Base-by-base conservation (phyloP, 1,284 basidiomycete species). In the Cronartium quercuum region DNA sequence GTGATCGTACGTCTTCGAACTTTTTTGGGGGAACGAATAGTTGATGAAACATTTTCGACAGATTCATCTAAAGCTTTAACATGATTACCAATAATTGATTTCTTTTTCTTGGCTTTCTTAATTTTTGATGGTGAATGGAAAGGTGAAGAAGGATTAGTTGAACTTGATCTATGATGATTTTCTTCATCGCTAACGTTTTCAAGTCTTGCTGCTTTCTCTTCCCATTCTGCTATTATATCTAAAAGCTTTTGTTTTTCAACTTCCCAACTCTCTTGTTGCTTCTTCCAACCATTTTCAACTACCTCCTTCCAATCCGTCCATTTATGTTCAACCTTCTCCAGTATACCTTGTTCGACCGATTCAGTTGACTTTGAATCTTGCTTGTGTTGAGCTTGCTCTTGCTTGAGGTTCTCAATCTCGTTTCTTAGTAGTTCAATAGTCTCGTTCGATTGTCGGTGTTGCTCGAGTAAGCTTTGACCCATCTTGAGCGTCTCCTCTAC, bases 181-280 rank as follows among this genome's bases (percentile, higher is more conserved):
- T 47, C 13, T 5, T 66, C 44, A 34, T 34, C 29, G n/a, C 34
- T 10, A 24, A 34, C 24, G 47, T 51, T 21, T 34, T 55, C 41
- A 29, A 13, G 44, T 42, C 7, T 47, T 29, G 29, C 29, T 15
- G 63, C 13, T 41, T 42, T 66, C 18, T 84, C 85, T 78, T 96
- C 94, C 90, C 91, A 94, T 77, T 94, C 91, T 47, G 90, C 87
- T 44, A 90, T 86, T 9, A 91, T 90, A 29, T 86, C 85, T 55
- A 85, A 84, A 6, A 96, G 84, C 40, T 90, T 85, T 77, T 90
- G 89, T 1, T 92, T 85, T 82, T 96, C 94, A 34, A 87, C 84
- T 6, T 86, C 86, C 91, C 93, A 93, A 66, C 90, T 89, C 78
- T 91, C 88, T 77, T 90, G 87, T 60, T 93, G 88, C 73, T 84